These are phyloP conservation scores for Diphasiastrum complanatum DNA, from an alignment of 83 land plant species.

Conservation along the genomic window DNA sequence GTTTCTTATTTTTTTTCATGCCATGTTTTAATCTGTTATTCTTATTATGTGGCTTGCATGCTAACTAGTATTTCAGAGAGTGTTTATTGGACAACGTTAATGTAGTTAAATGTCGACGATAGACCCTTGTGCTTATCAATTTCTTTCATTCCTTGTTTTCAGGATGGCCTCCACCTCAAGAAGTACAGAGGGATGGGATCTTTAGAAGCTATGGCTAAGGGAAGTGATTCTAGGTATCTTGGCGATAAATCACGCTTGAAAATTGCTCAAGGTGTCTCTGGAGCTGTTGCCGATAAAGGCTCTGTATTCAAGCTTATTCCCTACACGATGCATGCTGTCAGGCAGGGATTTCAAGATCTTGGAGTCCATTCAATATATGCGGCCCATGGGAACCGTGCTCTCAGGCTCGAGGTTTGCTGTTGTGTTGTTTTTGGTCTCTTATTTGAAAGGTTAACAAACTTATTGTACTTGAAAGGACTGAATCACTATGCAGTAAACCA, in stretches of 20 bases:
- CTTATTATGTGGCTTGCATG: too few relatives aligned
- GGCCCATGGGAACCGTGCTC: slow-evolving; percentile 59
- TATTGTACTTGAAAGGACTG: too few relatives aligned
- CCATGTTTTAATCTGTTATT: too few relatives aligned
- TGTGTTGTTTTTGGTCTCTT: neutral
- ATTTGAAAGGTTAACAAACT: too few relatives aligned
- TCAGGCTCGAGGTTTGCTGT: slow-evolving; percentile 83
- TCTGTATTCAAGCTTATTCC: slow-evolving; percentile 79
- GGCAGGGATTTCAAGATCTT: slow-evolving; percentile 95
- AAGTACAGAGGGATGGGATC: slow-evolving; percentile 98
- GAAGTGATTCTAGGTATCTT: slow-evolving; percentile 91
- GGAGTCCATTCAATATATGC: slow-evolving; percentile 59
- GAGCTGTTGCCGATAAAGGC: slow-evolving; percentile 88
- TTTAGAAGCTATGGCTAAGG: slow-evolving; percentile 94
- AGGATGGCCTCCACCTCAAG: slow-evolving; percentile 69
- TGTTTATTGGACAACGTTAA: too few relatives aligned
- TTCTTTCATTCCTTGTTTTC: slow-evolving; percentile 4
- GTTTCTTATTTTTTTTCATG: too few relatives aligned
- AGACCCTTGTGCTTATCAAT: neutral
- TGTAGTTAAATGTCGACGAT: too few relatives aligned
- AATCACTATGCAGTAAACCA: too few relatives aligned
- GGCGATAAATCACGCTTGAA: slow-evolving; percentile 82
- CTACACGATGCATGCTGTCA: slow-evolving; percentile 95
- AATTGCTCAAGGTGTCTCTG: slow-evolving; percentile 98
- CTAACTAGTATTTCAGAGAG: too few relatives aligned